Evolutionary conservation across 345 rosid genomes (phyloP), one percentile per base, ranked within the genome.

Genomic region (Rhizophora mangle): DNA sequence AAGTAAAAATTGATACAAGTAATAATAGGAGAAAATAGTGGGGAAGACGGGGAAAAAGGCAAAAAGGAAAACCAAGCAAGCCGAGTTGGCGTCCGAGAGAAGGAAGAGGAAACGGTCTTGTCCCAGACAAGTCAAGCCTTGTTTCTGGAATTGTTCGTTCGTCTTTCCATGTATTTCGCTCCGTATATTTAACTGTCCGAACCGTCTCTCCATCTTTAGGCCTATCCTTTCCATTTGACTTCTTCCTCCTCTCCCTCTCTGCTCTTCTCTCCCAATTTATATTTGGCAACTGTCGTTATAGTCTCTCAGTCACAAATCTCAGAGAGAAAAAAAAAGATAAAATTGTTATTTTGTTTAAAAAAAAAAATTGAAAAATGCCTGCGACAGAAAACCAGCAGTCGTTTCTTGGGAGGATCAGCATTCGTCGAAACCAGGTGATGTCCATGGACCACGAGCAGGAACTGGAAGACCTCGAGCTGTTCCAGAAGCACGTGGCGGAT

Each of bases 391-490:
- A 63, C 76, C 97, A 83, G 24, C 81, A 82, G 26, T 92, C 97
- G 6, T 95, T 92, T 78, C 89, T 92, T 19, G 88, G 92, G n/a
- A 85, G 97, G 61, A 79, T 92, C 82, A 95, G 97, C 76, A 86
- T 85, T 79, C 87, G 96, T 65, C 87, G 97, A 9, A 96, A 87
- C 79, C 97, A 89, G 73, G 88, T 90, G 58, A 85, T 73, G 72
- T 82, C 88, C 76, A 86, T 95, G 98, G 98, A 58, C 79, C 89
- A 87, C 70, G 97, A 91, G 62, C 96, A 88, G 34, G 99, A 89
- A 20, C 82, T 90, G 26, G 93, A 87, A 34, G 96, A 92, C 80
- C 83, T 92, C 52, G 99, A 92, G 52, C 76, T 80, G 30, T 90
- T 95, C 70, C 99, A 95, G 65, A 82, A 68, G 46, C 93, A 88